phyloP scores from a whole-genome alignment of 495 filamentous ascomycete genomes.

The Penicillium crystallinum region DNA sequence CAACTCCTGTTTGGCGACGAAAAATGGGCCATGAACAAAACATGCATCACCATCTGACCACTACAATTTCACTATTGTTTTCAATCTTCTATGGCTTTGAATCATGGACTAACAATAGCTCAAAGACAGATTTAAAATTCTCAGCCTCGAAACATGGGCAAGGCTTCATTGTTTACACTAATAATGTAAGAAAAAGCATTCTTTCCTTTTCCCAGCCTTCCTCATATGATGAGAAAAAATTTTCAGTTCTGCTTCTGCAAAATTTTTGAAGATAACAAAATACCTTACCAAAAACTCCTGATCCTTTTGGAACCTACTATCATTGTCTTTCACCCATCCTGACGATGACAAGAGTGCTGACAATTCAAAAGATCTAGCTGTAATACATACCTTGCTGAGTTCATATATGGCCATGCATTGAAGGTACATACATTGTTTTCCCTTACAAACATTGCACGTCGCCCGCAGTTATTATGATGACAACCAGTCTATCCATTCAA shows the following conservation, averaged over 20 bases:
- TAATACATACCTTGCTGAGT: background rate
- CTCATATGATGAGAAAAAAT: conserved; percentile 68
- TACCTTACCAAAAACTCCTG: conserved; percentile 70
- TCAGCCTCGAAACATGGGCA: too few relatives aligned
- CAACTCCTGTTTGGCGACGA: conserved; percentile 67
- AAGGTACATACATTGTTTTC: conserved; percentile 8
- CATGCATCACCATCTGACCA: conserved; percentile 99
- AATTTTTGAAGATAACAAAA: conserved; percentile 68
- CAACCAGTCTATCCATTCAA: conserved; percentile 99
- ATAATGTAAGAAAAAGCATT: conserved; percentile 19
- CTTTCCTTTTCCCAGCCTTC: conserved; percentile 3
- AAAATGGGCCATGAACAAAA: conserved; percentile 82
- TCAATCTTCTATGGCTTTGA: conserved; percentile 1
- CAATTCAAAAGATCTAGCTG: conserved; percentile 16
- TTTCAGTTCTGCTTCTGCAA: conserved; percentile 97
- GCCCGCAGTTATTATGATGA: conserved; percentile 65
- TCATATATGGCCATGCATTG: background rate
- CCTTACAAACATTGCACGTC: background rate
- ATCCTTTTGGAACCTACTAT: conserved; percentile 22
- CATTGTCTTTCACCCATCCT: background rate
- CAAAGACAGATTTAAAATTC: conserved; percentile 5
- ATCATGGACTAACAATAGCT: conserved; percentile 16
- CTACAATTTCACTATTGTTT: conserved; percentile 19
- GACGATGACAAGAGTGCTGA: conserved; percentile 2
- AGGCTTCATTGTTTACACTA: too few relatives aligned